A percentile compares a stretch with the other conserved stretches of the same genome.
Conservation (phyloP, 1,284 basidiomycete species). For the Sporisorium iseilematis-ciliati region DNA sequence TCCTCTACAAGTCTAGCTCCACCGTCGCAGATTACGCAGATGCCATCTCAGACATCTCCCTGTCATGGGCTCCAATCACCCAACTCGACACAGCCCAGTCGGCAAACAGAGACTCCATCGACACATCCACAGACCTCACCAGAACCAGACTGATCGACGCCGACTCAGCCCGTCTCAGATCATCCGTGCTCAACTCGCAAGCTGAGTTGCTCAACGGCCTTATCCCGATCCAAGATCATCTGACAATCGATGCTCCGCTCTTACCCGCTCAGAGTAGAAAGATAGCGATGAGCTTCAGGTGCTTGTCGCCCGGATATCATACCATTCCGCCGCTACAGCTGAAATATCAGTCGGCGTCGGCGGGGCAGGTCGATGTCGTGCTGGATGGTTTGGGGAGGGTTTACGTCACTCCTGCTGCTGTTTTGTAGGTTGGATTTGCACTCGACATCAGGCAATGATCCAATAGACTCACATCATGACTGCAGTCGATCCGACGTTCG, state of each 20-base stretch:
- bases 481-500: background rate
- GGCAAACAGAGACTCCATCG: conserved; percentile 20
- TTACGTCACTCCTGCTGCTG: conserved; percentile 24
- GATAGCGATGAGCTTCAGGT: conserved; percentile 16
- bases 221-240: conserved; percentile 15
- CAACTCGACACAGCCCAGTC: background rate
- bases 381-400: conserved; percentile 25
- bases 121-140: background rate
- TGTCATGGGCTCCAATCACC: conserved; percentile 11
- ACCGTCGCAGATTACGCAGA: background rate
- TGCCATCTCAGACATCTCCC: conserved; percentile 12
- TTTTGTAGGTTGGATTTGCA: conserved; percentile 9
- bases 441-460: background rate
- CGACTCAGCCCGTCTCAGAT: conserved; percentile 20
- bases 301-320: conserved; percentile 31
- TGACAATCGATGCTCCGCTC: conserved; percentile 2
- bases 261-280: conserved; percentile 14
- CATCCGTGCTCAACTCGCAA: conserved; percentile 8
- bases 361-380: background rate
- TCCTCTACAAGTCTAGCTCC: conserved; percentile 15
- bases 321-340: conserved; percentile 19
- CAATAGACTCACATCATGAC: background rate
- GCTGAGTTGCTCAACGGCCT: conserved; percentile 22
- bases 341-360: background rate
- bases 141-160: conserved; percentile 26